Conservation (phyloP, 352 stramenopile species). For the Phytophthora litchii region DNA sequence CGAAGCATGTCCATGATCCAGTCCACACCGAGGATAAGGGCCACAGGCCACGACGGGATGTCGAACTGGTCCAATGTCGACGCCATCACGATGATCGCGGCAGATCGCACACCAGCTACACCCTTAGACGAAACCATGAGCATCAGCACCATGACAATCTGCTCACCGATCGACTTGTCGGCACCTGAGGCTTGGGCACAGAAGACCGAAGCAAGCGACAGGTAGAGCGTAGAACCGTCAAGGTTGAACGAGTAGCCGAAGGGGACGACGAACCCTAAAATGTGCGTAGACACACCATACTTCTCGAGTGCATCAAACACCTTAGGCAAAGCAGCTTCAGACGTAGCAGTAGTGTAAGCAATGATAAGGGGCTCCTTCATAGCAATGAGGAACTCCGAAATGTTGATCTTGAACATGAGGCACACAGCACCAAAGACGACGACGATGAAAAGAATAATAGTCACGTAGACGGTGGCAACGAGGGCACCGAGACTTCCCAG, state of each 20-base stretch:
- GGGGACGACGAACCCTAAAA: slow-evolving; percentile 59
- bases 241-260: slow-evolving; percentile 78
- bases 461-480: slow-evolving; percentile 21
- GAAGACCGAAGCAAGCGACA: slow-evolving; percentile 55
- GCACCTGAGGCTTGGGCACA: slow-evolving; percentile 54
- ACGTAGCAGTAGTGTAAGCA: too few relatives aligned
- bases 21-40: slow-evolving; percentile 58
- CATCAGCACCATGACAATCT: slow-evolving; percentile 68
- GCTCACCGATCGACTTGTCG: slow-evolving; percentile 58
- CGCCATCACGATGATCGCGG: slow-evolving; percentile 50
- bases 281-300: slow-evolving; percentile 56
- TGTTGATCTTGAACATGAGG: slow-evolving; percentile 54
- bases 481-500: slow-evolving; percentile 45
- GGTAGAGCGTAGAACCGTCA: slow-evolving; percentile 58
- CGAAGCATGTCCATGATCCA: slow-evolving; percentile 71
- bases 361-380: slow-evolving; percentile 63
- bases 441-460: slow-evolving; percentile 50
- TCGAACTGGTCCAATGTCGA: slow-evolving; percentile 60
- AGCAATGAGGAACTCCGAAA: slow-evolving; percentile 44
- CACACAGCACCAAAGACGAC: slow-evolving; percentile 51
- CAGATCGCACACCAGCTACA: slow-evolving; percentile 56
- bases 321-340: slow-evolving; percentile 43
- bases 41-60: slow-evolving; percentile 62
- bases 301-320: slow-evolving; percentile 61
- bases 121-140: slow-evolving; percentile 66